Percentiles rank a stretch among this genome's conserved stretches.
Evolutionary conservation across 371 early-diverging fungal genomes (phyloP).

Genomic region (Mortierella sp.): DNA sequence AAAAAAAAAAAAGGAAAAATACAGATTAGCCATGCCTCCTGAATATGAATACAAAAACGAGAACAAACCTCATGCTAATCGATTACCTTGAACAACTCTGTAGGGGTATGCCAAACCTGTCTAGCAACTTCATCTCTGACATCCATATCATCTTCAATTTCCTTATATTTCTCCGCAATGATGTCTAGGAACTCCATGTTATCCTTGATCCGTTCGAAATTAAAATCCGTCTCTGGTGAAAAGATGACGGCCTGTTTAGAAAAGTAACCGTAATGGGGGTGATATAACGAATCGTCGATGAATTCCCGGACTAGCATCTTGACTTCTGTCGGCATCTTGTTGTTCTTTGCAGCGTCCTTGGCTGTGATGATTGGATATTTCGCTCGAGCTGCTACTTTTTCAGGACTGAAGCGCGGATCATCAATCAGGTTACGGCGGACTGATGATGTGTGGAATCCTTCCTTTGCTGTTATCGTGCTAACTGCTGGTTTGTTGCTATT

Average conservation of each 20-base stretch:
- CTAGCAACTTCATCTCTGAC: conserved; percentile 74
- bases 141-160: conserved; percentile 76
- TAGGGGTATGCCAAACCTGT: conserved; percentile 98
- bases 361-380: conserved; percentile 51
- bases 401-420: conserved; percentile 38
- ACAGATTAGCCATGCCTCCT: too few species aligned
- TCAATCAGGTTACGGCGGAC: conserved; percentile 40
- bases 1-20: not conserved
- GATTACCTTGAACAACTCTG: conserved; percentile 91
- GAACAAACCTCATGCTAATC: too few species aligned
- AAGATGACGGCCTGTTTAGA: conserved; percentile 94
- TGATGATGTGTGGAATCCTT: conserved; percentile 35
- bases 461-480: not conserved
- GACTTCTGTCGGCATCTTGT: conserved; percentile 63
- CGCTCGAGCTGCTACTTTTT: conserved; percentile 35
- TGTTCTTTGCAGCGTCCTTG: conserved; percentile 36
- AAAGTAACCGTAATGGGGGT: conserved; percentile 97
- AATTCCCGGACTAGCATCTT: conserved; percentile 91
- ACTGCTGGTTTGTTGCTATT: not conserved
- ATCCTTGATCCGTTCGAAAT: conserved; percentile 77
- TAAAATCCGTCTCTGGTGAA: conserved; percentile 81
- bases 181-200: conserved; percentile 85
- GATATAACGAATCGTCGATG: conserved; percentile 96
- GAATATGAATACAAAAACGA: too few species aligned
- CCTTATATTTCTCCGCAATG: conserved; percentile 83